Percentiles rank a stretch among this genome's conserved stretches.
phyloP scores from a whole-genome alignment of 768 basidiomycete species.

The Agaricus blazei region DNA sequence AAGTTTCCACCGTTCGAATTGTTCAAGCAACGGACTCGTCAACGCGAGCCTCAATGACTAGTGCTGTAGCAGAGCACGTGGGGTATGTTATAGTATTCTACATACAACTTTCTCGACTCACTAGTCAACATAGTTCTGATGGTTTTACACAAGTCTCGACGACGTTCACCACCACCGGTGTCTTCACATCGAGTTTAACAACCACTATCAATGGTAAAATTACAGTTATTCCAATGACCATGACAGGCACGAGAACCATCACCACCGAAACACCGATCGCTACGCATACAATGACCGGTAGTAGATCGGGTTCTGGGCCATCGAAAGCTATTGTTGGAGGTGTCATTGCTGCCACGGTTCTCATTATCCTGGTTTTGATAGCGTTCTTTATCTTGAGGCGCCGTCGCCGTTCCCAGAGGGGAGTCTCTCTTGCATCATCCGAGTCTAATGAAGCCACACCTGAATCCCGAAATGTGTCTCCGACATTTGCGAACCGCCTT shows the following conservation, averaged over 20 bases:
- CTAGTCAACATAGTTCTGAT: no score
- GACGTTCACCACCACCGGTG: neutral
- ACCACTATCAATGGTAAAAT: neutral
- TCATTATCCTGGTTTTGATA: slow-evolving; percentile 4
- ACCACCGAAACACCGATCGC: neutral
- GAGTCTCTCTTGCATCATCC: neutral
- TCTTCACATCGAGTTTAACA: neutral
- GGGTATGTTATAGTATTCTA: no score
- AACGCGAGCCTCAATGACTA: no score
- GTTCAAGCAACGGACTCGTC: no score
- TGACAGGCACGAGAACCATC: neutral
- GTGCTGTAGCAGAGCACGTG: no score
- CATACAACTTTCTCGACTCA: no score
- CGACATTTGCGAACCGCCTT: neutral
- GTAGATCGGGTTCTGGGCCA: neutral
- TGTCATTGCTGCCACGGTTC: slow-evolving; percentile 2
- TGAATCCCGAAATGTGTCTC: neutral
- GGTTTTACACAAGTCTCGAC: neutral
- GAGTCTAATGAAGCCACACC: neutral
- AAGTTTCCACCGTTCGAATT: no score
- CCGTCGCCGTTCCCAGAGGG: neutral
- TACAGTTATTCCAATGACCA: neutral
- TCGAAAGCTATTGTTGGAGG: slow-evolving; percentile 2
- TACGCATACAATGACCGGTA: neutral
- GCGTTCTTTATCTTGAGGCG: slow-evolving; percentile 7